A percentile compares a stretch with the other conserved stretches of the same genome.
These are phyloP conservation scores for Tillandsia leiboldiana DNA, from an alignment of 176 grass and related monocot species.

Conservation along the genomic window DNA sequence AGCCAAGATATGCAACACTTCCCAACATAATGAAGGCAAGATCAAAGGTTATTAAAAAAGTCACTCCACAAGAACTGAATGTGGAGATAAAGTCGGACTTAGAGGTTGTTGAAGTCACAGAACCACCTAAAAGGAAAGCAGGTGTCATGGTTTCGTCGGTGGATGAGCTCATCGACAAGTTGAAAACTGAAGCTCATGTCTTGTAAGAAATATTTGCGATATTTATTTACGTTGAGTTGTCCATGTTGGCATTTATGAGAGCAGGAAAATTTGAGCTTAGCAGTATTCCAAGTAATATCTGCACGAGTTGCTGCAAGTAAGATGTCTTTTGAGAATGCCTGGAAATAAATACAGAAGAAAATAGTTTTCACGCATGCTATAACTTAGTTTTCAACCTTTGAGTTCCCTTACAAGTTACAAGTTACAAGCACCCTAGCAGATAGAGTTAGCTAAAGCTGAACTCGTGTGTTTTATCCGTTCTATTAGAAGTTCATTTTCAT, in stretches of 20 bases:
- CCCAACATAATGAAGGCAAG: constrained; percentile 99
- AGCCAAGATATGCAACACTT: constrained; percentile 81
- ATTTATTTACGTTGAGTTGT: background rate
- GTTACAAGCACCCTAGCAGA: too few species aligned
- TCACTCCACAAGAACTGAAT: constrained; percentile 52
- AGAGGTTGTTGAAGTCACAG: constrained; percentile 63
- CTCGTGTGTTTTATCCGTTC: too few species aligned
- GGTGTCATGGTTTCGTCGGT: constrained; percentile 75
- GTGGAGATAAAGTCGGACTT: constrained; percentile 76
- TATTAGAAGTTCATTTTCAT: too few species aligned
- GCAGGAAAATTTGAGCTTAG: background rate
- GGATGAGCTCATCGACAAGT: constrained; percentile 63
- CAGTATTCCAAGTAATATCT: background rate
- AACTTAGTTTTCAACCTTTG: too few species aligned
- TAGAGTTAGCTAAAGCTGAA: too few species aligned
- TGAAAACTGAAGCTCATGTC: constrained; percentile 73
- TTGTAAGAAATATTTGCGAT: constrained; percentile 26
- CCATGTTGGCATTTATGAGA: too few species aligned
- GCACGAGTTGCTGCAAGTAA: too few species aligned
- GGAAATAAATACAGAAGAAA: too few species aligned
- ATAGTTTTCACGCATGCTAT: too few species aligned
- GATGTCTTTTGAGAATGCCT: too few species aligned
- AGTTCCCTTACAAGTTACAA: too few species aligned
- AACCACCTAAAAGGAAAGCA: constrained; percentile 85
- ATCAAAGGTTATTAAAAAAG: constrained; percentile 85